These are phyloP conservation scores for Carex myosuroides DNA, from an alignment of 176 grass and related monocot species.

Conservation along the genomic window DNA sequence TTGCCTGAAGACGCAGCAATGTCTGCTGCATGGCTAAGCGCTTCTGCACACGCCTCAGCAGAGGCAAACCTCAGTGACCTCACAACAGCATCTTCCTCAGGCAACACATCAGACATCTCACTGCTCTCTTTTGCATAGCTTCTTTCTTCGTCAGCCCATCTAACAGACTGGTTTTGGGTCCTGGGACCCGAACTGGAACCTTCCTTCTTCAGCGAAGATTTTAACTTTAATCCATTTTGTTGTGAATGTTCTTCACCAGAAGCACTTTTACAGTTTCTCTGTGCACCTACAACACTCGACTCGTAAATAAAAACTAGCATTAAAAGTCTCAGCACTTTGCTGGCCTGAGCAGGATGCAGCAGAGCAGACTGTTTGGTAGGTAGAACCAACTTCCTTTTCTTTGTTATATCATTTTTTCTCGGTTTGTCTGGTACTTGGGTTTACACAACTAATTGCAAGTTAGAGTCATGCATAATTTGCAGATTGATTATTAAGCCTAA, in stretches of 20 bases:
- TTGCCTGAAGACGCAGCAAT: slow-evolving; percentile 66
- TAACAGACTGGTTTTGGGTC: slow-evolving; percentile 38
- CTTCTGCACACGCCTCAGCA: slow-evolving; percentile 73
- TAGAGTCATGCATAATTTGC: slow-evolving; percentile 28
- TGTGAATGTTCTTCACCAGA: slow-evolving; percentile 32
- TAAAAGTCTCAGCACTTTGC: slow-evolving; percentile 9
- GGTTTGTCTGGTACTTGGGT: background rate
- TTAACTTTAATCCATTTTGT: slow-evolving; percentile 30
- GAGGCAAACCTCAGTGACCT: slow-evolving; percentile 55
- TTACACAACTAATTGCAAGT: background rate
- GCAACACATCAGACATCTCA: slow-evolving; percentile 24
- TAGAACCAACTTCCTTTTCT: slow-evolving; percentile 9
- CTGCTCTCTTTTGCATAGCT: slow-evolving; percentile 26
- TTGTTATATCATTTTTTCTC: slow-evolving; percentile 12
- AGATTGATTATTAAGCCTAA: slow-evolving; percentile 36
- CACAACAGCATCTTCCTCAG: slow-evolving; percentile 24
- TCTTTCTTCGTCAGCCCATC: slow-evolving; percentile 68
- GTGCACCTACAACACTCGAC: slow-evolving; percentile 21
- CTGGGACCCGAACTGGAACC: slow-evolving; percentile 26
- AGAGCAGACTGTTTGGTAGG: slow-evolving; percentile 14
- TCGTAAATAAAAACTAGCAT: slow-evolving; percentile 10
- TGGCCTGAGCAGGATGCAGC: slow-evolving; percentile 7
- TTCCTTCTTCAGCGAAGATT: slow-evolving; percentile 60
- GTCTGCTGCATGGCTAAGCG: slow-evolving; percentile 59
- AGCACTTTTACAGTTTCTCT: slow-evolving; percentile 25